phyloP scores from a whole-genome alignment of 768 basidiomycete species.

The Mycena capillaripes region DNA sequence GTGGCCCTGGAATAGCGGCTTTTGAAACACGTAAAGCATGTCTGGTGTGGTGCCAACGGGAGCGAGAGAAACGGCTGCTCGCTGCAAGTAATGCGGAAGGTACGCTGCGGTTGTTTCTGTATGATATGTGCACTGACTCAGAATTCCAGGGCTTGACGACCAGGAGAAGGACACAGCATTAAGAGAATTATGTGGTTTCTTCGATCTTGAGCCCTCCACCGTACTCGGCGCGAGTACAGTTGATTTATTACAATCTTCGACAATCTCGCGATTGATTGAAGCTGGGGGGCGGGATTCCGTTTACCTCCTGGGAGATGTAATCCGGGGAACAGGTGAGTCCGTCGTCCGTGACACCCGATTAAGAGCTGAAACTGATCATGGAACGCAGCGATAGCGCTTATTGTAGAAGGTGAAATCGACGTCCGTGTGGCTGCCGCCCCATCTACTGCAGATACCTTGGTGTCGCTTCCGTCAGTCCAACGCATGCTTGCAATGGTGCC shows the following conservation, averaged over 20 bases:
- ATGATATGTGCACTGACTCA: not conserved
- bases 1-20: not conserved
- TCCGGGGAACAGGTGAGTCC: no score
- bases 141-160: not conserved
- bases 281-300: no score
- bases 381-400: no score
- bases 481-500: conserved; percentile 4
- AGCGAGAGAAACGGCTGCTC: not conserved
- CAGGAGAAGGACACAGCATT: not conserved
- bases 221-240: no score
- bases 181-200: no score
- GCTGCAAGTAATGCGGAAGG: not conserved
- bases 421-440: not conserved
- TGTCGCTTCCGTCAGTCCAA: conserved; percentile 1
- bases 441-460: not conserved
- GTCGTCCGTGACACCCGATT: no score
- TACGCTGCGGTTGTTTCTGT: not conserved
- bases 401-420: conserved; percentile 3
- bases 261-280: no score
- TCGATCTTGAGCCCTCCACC: no score
- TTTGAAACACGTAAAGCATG: conserved; percentile 13
- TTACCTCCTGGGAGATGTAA: no score
- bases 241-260: no score
- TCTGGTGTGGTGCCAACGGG: conserved; percentile 7
- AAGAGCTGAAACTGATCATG: no score